Evolutionary conservation across 2,329 filamentous ascomycete species (phyloP), one percentile per base, ranked within the genome.

Genomic region (Fusarium sp.): DNA sequence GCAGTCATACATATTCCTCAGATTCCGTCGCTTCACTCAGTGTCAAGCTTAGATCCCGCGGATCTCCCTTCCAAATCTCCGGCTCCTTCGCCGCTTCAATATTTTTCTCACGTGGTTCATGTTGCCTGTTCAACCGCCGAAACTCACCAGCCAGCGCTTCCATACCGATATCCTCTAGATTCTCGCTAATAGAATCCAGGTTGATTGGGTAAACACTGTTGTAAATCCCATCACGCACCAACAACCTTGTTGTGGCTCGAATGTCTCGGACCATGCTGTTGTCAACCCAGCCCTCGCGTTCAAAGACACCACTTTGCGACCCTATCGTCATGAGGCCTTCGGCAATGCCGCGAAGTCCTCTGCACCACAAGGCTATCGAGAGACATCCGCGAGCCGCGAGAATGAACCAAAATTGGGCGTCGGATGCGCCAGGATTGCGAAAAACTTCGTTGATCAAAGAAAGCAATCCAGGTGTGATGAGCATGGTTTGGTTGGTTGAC

Each of bases 21-120:
- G 54, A 38, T n/a, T 46, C 63, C 2, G 63, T 66, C 8, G 63
- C 63, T 14, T 66, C 62, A n/a, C 39, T 66, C 11, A 66, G 39
- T 1, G 63, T 66, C 34, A 66, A 36, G 8, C 7, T 45, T 17
- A 66, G n/a, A 6, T 66, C 63, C 15, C 63, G 44, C 0, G 18
- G 55, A 7, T 66, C 39, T 14, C 62, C 63, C 43, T 66, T 66
- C 63, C 63, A 66, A 1, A 50, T 1, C 0, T n/a, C 33, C 6
- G 28, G 61, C 1, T 49, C 31, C 2, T 3, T 36, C 1, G 28
- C 5, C 36, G 43, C 42, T 6, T 43, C 36, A 0, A 43, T 54
- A 2, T n/a, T 18, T 43, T 53, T 2, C 52, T 31, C 1, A 26
- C 28, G 52, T 1, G 53, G 48, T 3, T 66, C 43, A 3, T 61